Evolutionary conservation across 768 basidiomycete genomes (phyloP), one percentile per base, ranked within the genome.

Genomic region (Hericium rajendrae): DNA sequence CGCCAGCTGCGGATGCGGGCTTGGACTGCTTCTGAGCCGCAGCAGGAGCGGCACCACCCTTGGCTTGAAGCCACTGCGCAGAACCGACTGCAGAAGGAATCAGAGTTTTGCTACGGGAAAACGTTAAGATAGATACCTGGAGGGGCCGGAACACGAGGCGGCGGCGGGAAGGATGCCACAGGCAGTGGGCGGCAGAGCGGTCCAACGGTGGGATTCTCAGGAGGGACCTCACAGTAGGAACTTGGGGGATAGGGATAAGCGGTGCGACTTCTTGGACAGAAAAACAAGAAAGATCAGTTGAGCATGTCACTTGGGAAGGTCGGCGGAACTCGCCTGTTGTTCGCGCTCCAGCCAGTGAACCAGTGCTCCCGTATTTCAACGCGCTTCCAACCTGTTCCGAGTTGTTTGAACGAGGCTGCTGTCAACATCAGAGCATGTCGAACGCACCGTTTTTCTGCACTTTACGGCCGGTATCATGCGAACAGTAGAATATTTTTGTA

Each of bases 101-200:
- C 6, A 20, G 1, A 24, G 48, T 6, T 32, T 6, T 8, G 32
- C 32, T 32, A 32, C 32, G 9, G 32, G 32, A 22, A 57, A 50
- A 28, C 53, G 51, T 24, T 1, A 38, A 40, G 3, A n/a, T 8
- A 66, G 68, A 12, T 49, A 74, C 77, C 71, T 43, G 69, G 67
- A 24, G 66, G 70, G 0, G 67, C 64, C 38, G 67, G 71, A 3
- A 49, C 43, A 15, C 69, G 60, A 4, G 68, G 65, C 1, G 67
- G 70, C 2, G 64, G 63, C 0, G 66, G 59, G 26, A 70, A 71
- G 16, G 66, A 48, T 0, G 57, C 56, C 6, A 69, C 64, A 1
- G 77, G 78, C n/a, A 79, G 70, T 0, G 75, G 75, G 10, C 77
- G 71, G 46, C 78, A 79, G 51, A 78, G 57, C 2, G 69, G 63